Evolutionary conservation across 345 rosid species (phyloP).

Genomic region (Kandelia obovata): DNA sequence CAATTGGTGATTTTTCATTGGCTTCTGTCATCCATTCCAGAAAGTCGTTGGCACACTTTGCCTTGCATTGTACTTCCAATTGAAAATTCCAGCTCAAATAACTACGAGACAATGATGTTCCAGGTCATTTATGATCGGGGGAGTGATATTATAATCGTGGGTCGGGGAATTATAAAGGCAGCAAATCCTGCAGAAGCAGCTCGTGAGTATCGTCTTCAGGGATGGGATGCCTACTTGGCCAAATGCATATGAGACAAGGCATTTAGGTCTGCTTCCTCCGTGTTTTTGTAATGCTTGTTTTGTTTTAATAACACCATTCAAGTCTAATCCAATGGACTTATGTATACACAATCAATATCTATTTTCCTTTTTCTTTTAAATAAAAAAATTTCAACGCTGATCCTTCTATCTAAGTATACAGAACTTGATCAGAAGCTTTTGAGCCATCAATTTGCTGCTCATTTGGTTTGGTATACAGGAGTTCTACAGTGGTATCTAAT

Average conservation of each 20-base stretch:
- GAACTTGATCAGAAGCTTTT: too few species aligned
- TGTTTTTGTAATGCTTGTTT: too few species aligned
- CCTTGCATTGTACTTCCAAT: too few species aligned
- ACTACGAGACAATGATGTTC: slow-evolving; percentile 3
- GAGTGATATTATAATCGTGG: slow-evolving; percentile 91
- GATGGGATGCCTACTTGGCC: slow-evolving; percentile 92
- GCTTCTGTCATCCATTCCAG: background rate
- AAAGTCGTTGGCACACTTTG: background rate
- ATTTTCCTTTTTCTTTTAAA: too few species aligned
- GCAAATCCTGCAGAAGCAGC: slow-evolving; percentile 70
- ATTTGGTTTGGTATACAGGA: too few species aligned
- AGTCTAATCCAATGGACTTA: too few species aligned
- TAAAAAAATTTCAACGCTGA: too few species aligned
- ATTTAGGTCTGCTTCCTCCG: background rate
- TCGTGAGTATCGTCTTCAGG: slow-evolving; percentile 77
- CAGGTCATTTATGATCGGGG: slow-evolving; percentile 85
- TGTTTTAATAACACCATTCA: too few species aligned
- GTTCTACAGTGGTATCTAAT: too few species aligned
- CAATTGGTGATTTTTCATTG: background rate
- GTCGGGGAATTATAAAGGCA: slow-evolving; percentile 95
- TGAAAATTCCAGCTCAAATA: background rate
- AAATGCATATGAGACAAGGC: slow-evolving; percentile 34
- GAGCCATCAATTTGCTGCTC: too few species aligned
- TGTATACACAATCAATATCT: too few species aligned
- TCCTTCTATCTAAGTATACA: too few species aligned